A percentile compares a stretch with the other conserved stretches of the same genome.
These are phyloP conservation scores for Solanum peruvianum DNA, from an alignment of 257 asterid species.

Conservation along the genomic window DNA sequence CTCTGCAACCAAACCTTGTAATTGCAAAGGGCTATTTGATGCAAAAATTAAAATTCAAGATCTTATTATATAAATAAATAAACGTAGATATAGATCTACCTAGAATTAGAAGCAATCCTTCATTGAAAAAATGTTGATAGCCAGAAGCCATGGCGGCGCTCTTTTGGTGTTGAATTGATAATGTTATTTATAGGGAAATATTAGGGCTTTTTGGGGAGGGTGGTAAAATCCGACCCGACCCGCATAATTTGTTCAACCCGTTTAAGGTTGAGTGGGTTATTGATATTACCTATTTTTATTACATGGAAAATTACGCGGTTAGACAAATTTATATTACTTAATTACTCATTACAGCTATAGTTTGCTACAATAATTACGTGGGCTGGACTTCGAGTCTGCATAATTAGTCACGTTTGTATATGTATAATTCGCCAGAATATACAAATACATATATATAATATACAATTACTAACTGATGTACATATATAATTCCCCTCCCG, in stretches of 20 bases:
- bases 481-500: too few species aligned
- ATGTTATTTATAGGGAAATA: background rate
- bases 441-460: too few species aligned
- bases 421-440: too few species aligned
- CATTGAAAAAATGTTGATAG: background rate
- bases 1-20: slow-evolving; percentile 35
- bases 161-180: background rate
- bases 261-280: background rate
- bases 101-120: background rate
- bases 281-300: too few species aligned
- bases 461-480: too few species aligned
- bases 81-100: background rate
- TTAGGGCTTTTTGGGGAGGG: background rate
- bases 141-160: background rate
- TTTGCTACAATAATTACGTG: too few species aligned
- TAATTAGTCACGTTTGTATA: too few species aligned
- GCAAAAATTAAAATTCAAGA: slow-evolving; percentile 5
- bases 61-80: too few species aligned
- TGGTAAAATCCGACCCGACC: background rate
- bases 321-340: too few species aligned
- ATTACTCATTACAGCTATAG: too few species aligned
- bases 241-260: background rate
- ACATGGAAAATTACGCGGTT: too few species aligned
- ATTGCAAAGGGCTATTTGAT: slow-evolving; percentile 64
- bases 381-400: too few species aligned